Evolutionary conservation across 768 basidiomycete species (phyloP), one percentile per base, ranked within the genome.

Genomic region (Termitomyces titanicus): DNA sequence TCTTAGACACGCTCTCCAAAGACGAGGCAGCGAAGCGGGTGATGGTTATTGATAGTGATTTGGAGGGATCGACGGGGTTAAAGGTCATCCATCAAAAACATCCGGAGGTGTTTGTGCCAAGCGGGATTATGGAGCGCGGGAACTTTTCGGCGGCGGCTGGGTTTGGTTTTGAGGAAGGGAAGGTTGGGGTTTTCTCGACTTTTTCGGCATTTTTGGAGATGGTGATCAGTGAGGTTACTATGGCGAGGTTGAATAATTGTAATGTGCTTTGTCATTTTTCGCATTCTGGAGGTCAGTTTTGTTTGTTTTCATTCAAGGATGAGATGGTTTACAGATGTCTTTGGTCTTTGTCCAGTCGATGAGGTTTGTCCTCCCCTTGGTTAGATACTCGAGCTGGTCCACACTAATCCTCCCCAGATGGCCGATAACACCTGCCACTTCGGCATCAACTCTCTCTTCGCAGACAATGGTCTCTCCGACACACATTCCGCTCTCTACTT

Each of bases 121-220:
- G 87, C n/a, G 91, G 89, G 40, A 88, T 91, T 69, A 90, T 89
- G 90, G 89, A 91, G 69, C 81, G 89, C 31, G 84, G 89, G 52
- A 92, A 92, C 70, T 88, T 89, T 64, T 85, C 85, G 18, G 89
- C 89, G 1, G 89, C 90, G 6, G 89, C 90, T 22, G 92, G 92
- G 12, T 94, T 94, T 66, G 92, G 92, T 39, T 93, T 92, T 65
- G 87, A 84, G 35, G 69, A 79, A 22, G 80, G 92, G 64, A 92
- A 92, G 70, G 89, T 87, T 56, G 92, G 92, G 57, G 89, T 92
- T 53, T 92, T 92, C 75, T 91, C 90, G 24, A 94, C 92, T 4
- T 94, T 94, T 74, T 89, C 88, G 47, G 92, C 92, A 3, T 94
- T 94, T 79, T 77, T 92, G 55, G 92, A 94, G 79, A 94, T 94